A percentile compares a stretch with the other conserved stretches of the same genome.
Evolutionary conservation across 116 monocot genomes (phyloP).

Genomic region (Trichopus zeylanicus): DNA sequence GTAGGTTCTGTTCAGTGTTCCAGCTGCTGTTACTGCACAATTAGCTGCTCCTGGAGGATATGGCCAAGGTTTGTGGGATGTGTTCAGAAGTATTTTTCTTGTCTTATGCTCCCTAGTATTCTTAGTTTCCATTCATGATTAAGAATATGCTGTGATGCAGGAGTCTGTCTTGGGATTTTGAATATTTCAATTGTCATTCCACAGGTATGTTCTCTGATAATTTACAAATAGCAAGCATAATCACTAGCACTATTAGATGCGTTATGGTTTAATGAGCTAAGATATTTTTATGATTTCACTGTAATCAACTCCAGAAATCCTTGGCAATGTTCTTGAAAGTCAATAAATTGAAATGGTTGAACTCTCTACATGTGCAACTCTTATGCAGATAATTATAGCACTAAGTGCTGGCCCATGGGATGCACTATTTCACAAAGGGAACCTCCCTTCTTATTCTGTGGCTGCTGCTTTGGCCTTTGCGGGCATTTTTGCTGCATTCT

Average conservation of each 20-base stretch:
- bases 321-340: too few relatives aligned
- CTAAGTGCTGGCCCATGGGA: constrained; percentile 6
- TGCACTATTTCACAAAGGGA: background rate
- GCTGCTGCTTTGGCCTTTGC: constrained; percentile 1
- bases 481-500: background rate
- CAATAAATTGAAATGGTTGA: background rate
- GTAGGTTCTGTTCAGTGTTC: constrained; percentile 84
- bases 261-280: too few relatives aligned
- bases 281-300: too few relatives aligned
- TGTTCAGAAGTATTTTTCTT: background rate
- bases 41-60: constrained; percentile 52
- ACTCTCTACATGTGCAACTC: background rate
- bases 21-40: constrained; percentile 73
- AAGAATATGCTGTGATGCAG: constrained; percentile 8
- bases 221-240: too few relatives aligned
- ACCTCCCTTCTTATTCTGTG: background rate
- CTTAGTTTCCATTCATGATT: background rate
- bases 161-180: constrained; percentile 51
- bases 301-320: too few relatives aligned
- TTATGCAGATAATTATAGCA: background rate
- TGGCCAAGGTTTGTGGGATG: constrained; percentile 76
- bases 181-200: constrained; percentile 26
- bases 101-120: background rate
- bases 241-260: too few relatives aligned
- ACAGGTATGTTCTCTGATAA: background rate